Base-by-base conservation (phyloP, 768 basidiomycete species). In the Suillus clintonianus region DNA sequence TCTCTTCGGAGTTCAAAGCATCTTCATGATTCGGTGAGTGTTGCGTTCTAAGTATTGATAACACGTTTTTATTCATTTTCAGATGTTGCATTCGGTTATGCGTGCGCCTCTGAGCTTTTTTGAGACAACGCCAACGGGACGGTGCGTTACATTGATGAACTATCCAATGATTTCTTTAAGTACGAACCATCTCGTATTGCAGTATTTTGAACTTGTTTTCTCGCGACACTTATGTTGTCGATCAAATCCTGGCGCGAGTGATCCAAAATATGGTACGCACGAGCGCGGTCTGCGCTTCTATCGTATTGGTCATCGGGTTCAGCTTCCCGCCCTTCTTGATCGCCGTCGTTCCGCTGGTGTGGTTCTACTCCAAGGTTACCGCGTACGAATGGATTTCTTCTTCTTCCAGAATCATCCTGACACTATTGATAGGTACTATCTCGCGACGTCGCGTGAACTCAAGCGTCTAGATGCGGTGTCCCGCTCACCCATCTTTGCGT, bases 171-270 rank as follows among this genome's bases (percentile, higher is more conserved):
- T 1, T 34, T n/a, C 30, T 32, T 45, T 67, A 17, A 62, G 39
- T 10, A 10, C 8, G 1, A 53, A 17, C 55, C 7, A 27, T 24
- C 5, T 4, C 34, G 41, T 24, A 32, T 47, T 37, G 1, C 61
- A 92, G 94, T 10, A 90, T 96, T 60, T 73, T 98, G 59, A 98
- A 97, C 75, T 75, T 97, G 32, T 98, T 98, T 77, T 93, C 93
- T 4, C 87, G 94, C 3, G 97, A 99, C 69, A 87, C 85, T n/a
- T n/a, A 17, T 93, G 92, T 69, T 36, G 85, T 97, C 19, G 95
- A 97, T 77, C 89, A 94, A 70, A 79, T 94, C 10, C 84, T 97
- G n/a, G n/a, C 87, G 6, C 83, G 90, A 36, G 90, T 80, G 22
- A 87, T 96, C 48, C 86, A 89, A 72, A 83, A 82, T 59, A 77